Percentiles rank a stretch among this genome's conserved stretches.
Evolutionary conservation across 371 early-diverging fungal species (phyloP).

Genomic region (Coemansia sp.): DNA sequence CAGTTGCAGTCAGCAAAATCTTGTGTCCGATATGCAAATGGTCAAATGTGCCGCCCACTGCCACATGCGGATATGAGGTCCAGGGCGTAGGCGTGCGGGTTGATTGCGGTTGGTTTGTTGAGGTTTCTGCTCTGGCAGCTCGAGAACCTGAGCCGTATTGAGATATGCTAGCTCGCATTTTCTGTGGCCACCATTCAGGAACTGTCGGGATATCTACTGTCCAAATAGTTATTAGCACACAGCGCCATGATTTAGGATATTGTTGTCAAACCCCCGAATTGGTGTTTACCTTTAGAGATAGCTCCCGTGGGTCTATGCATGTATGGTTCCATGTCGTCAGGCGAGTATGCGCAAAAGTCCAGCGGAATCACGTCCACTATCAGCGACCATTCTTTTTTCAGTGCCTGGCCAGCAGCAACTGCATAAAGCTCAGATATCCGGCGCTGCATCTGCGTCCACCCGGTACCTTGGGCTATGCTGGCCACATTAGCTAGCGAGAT

Average conservation of each 20-base stretch:
- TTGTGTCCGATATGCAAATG: slow-evolving; percentile 95
- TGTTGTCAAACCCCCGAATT: not conserved
- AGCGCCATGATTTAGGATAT: not conserved
- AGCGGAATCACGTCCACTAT: slow-evolving; percentile 28
- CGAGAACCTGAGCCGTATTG: not conserved
- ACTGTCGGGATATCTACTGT: slow-evolving; percentile 19
- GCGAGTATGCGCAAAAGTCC: slow-evolving; percentile 43
- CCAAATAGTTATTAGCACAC: not conserved
- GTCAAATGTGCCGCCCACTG: slow-evolving; percentile 96
- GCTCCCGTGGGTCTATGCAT: slow-evolving; percentile 12
- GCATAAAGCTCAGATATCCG: slow-evolving; percentile 44
- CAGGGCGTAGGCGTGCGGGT: slow-evolving; percentile 25
- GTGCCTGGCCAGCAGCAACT: slow-evolving; percentile 15
- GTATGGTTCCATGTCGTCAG: slow-evolving; percentile 38
- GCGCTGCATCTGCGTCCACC: slow-evolving; percentile 48
- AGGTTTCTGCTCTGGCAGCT: not conserved
- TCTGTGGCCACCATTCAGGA: slow-evolving; percentile 46
- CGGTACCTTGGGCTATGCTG: not conserved
- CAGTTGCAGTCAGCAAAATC: slow-evolving; percentile 82
- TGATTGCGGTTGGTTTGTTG: not conserved
- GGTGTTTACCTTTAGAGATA: slow-evolving; percentile 18
- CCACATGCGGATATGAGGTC: slow-evolving; percentile 57
- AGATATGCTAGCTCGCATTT: slow-evolving; percentile 15
- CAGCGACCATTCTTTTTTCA: slow-evolving; percentile 1
- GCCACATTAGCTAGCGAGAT: slow-evolving; percentile 7